Evolutionary conservation across 345 rosid species (phyloP).

Genomic region (Aurinia saxatilis): DNA sequence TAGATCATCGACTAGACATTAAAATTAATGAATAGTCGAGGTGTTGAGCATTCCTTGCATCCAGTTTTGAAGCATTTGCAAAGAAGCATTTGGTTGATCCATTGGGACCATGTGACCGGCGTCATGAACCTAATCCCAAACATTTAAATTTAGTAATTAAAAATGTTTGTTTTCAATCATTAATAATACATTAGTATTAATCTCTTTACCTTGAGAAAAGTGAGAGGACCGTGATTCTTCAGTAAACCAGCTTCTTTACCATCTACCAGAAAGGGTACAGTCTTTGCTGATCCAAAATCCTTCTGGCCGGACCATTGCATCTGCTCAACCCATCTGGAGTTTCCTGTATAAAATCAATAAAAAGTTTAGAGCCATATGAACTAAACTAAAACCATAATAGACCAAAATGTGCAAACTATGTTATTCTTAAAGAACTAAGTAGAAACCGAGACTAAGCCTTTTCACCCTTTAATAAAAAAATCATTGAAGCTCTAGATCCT

Average conservation of each 20-base stretch:
- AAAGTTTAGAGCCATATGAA: neutral
- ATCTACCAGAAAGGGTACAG: slow-evolving; percentile 46
- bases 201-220: slow-evolving; percentile 54
- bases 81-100: slow-evolving; percentile 82
- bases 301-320: slow-evolving; percentile 75
- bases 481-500: too few relatives aligned
- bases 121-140: slow-evolving; percentile 41
- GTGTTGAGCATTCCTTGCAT: slow-evolving; percentile 45
- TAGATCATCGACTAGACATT: too few relatives aligned
- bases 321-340: slow-evolving; percentile 78
- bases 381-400: neutral
- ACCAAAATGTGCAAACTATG: neutral
- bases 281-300: slow-evolving; percentile 43
- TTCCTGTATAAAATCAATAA: slow-evolving; percentile 38
- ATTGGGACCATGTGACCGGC: slow-evolving; percentile 89
- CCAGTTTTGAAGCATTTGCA: slow-evolving; percentile 65
- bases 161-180: neutral
- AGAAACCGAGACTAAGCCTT: too few relatives aligned
- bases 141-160: too few relatives aligned
- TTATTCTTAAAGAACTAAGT: too few relatives aligned
- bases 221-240: slow-evolving; percentile 62
- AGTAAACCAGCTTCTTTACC: slow-evolving; percentile 53
- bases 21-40: too few relatives aligned
- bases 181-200: neutral
- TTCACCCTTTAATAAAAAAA: too few relatives aligned